phyloP scores from a whole-genome alignment of 2,329 filamentous ascomycete genomes.

The Xylariaceae sp. region DNA sequence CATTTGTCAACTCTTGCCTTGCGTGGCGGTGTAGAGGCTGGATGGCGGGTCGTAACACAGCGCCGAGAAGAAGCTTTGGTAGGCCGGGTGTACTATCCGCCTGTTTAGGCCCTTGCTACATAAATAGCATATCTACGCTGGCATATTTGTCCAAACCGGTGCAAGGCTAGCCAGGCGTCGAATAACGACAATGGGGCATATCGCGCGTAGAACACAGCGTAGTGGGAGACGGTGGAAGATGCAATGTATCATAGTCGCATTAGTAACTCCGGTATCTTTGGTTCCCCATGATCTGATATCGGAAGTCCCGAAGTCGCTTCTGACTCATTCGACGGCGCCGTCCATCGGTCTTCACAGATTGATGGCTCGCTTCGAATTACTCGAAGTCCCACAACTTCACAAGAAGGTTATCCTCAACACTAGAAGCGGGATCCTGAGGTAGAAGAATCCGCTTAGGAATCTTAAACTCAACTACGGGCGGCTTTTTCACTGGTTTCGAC shows the following conservation, averaged over 20 bases:
- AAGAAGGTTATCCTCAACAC: slow-evolving; percentile 60
- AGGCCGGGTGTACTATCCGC: slow-evolving; percentile 10
- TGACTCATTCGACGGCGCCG: neutral
- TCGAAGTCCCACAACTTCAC: slow-evolving; percentile 68
- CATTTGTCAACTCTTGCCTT: slow-evolving; percentile 35
- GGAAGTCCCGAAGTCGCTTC: slow-evolving; percentile 10
- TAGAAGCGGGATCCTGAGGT: slow-evolving; percentile 55
- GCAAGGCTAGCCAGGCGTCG: slow-evolving; percentile 7
- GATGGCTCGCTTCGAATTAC: slow-evolving; percentile 22
- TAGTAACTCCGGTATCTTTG: slow-evolving; percentile 14
- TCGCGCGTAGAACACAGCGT: slow-evolving; percentile 15
- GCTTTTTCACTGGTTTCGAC: slow-evolving; percentile 81
- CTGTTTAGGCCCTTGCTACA: slow-evolving; percentile 11
- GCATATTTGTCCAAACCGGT: slow-evolving; percentile 5
- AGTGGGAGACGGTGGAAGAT: slow-evolving; percentile 7
- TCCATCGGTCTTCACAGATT: neutral
- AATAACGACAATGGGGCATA: slow-evolving; percentile 7
- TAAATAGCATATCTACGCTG: slow-evolving; percentile 24
- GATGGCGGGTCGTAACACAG: slow-evolving; percentile 11
- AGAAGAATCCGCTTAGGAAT: slow-evolving; percentile 86
- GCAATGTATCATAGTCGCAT: slow-evolving; percentile 13
- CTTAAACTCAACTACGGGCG: slow-evolving; percentile 89
- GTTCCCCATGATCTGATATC: slow-evolving; percentile 19
- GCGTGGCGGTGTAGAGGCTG: slow-evolving; percentile 33
- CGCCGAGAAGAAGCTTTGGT: slow-evolving; percentile 1